phyloP scores from a whole-genome alignment of 1,284 basidiomycete genomes.

The Vanrija sp. region DNA sequence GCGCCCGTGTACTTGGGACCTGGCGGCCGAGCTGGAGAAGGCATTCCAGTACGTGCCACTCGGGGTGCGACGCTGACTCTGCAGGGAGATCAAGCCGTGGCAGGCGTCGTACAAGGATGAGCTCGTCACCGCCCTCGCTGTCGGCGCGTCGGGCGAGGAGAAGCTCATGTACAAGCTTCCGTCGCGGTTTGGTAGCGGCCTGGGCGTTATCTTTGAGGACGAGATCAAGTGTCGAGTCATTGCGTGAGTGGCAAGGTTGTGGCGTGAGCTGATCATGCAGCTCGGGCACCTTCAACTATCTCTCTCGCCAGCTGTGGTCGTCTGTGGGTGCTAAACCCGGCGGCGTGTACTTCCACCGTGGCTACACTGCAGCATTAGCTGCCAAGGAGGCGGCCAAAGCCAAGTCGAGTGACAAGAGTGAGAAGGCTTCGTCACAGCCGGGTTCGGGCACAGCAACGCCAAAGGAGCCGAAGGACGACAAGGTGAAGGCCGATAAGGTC shows the following conservation, averaged over 20 bases:
- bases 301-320: slow-evolving; percentile 46
- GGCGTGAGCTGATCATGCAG: slow-evolving; percentile 13
- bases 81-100: slow-evolving; percentile 48
- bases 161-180: slow-evolving; percentile 53
- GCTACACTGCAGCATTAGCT: slow-evolving; percentile 46
- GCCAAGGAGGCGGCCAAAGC: slow-evolving; percentile 14
- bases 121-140: slow-evolving; percentile 50
- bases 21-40: slow-evolving; percentile 54
- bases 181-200: slow-evolving; percentile 39
- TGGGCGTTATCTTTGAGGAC: slow-evolving; percentile 54
- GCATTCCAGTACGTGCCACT: slow-evolving; percentile 45
- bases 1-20: slow-evolving; percentile 49
- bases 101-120: slow-evolving; percentile 54
- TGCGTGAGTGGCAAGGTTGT: slow-evolving; percentile 32
- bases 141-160: slow-evolving; percentile 53
- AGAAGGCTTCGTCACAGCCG: neutral
- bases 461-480: slow-evolving; percentile 4
- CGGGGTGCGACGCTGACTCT: neutral
- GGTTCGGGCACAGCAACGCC: slow-evolving; percentile 10
- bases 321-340: slow-evolving; percentile 43
- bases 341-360: slow-evolving; percentile 51
- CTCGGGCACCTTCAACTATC: slow-evolving; percentile 39
- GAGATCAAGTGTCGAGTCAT: slow-evolving; percentile 50
- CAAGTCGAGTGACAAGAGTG: neutral
- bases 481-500: neutral